These are phyloP conservation scores for Lepiota subincarnata DNA, from an alignment of 768 basidiomycete genomes.

Conservation along the genomic window DNA sequence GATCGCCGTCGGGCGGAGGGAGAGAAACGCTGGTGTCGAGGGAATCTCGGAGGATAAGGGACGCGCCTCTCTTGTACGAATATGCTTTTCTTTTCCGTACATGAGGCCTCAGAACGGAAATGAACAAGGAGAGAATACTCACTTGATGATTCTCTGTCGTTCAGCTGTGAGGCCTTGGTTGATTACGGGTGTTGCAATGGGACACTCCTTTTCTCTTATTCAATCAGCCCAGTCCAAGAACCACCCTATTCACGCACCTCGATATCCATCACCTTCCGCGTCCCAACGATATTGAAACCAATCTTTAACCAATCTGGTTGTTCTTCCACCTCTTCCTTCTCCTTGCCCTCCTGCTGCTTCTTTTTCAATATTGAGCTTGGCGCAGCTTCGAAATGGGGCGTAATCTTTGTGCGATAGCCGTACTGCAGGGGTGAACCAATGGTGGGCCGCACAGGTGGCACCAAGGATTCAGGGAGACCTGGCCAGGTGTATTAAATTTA, in stretches of 20 bases:
- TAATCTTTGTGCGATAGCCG: constrained; percentile 93
- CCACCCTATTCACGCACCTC: constrained; percentile 48
- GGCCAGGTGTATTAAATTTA: constrained; percentile 2
- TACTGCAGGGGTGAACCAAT: constrained; percentile 88
- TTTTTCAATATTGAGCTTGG: constrained; percentile 33
- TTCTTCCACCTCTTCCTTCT: constrained; percentile 12
- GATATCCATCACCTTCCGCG: constrained; percentile 78
- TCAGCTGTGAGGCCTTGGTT: constrained; percentile 62
- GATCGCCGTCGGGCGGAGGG: constrained; percentile 7
- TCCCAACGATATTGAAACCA: constrained; percentile 83
- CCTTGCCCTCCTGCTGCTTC: not conserved
- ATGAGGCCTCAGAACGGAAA: constrained; percentile 7
- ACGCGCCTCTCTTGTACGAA: constrained; percentile 83
- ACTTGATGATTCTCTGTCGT: constrained; percentile 69
- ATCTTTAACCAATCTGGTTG: constrained; percentile 75
- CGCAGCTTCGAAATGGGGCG: constrained; percentile 90
- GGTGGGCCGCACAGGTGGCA: constrained; percentile 70
- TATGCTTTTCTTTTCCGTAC: constrained; percentile 57
- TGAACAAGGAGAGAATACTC: constrained; percentile 17
- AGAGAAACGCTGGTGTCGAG: constrained; percentile 26
- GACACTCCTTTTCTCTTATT: constrained; percentile 63
- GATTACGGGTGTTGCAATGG: constrained; percentile 80
- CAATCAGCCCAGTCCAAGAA: constrained; percentile 7
- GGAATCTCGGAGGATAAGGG: constrained; percentile 87
- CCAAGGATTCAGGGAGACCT: constrained; percentile 51